Conservation (phyloP, 805 yeast species). For the Candida stauntonica region DNA sequence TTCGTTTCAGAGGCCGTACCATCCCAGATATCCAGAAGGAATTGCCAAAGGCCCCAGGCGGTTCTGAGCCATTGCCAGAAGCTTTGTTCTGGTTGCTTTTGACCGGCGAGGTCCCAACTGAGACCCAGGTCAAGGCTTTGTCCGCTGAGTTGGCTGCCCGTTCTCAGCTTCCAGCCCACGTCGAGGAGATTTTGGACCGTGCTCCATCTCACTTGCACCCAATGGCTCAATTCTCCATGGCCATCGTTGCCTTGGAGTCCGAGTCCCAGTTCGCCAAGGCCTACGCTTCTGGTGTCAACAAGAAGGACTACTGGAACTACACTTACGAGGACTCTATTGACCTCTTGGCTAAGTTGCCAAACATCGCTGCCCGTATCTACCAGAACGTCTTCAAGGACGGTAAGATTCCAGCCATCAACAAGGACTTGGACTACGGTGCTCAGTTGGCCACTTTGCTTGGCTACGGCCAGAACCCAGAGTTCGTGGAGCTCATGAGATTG, state of each 20-base stretch:
- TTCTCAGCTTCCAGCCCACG: conserved; percentile 74
- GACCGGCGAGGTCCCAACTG: conserved; percentile 81
- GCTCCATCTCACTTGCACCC: conserved; percentile 78
- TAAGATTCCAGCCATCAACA: conserved; percentile 48
- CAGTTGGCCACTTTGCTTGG: conserved; percentile 57
- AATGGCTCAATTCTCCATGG: conserved; percentile 87
- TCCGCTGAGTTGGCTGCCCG: conserved; percentile 77
- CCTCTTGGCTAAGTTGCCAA: conserved; percentile 76
- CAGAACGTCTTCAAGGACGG: conserved; percentile 84
- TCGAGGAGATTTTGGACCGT: conserved; percentile 64
- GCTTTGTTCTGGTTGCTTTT: conserved; percentile 77
- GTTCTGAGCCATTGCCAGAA: conserved; percentile 69
- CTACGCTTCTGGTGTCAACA: conserved; percentile 76
- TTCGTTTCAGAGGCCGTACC: conserved; percentile 79
- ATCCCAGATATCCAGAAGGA: conserved; percentile 73
- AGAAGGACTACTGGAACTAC: conserved; percentile 81
- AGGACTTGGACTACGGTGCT: conserved; percentile 60
- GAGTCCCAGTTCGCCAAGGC: conserved; percentile 86
- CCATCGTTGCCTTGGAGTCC: conserved; percentile 73
- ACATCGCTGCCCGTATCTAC: conserved; percentile 78
- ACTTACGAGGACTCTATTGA: conserved; percentile 78
- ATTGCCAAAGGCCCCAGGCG: conserved; percentile 70
- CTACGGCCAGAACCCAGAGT: conserved; percentile 58
- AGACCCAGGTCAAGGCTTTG: conserved; percentile 62
- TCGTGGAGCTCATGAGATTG: conserved; percentile 74